Evolutionary conservation across 1,284 basidiomycete species (phyloP).

Genomic region (Irpex lacteus): DNA sequence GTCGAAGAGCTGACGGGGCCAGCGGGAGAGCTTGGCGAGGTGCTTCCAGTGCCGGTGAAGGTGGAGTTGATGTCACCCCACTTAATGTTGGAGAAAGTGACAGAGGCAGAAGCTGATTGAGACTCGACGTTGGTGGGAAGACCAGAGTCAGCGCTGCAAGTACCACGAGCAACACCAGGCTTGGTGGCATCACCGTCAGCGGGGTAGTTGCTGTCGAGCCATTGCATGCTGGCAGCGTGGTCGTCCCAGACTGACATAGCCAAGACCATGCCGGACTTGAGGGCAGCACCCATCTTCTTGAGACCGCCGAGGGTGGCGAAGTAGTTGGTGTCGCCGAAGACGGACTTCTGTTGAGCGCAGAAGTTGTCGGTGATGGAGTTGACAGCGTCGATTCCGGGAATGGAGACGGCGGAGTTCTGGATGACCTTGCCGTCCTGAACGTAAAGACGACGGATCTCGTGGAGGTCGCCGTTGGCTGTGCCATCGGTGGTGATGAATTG

Average conservation of each 20-base stretch:
- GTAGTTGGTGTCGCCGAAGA: conserved; percentile 39
- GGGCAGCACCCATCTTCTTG: conserved; percentile 39
- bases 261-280: conserved; percentile 49
- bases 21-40: not conserved
- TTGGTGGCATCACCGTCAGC: conserved; percentile 25
- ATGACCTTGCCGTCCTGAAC: conserved; percentile 50
- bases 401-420: conserved; percentile 44
- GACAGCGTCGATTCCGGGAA: conserved; percentile 37
- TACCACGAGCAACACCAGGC: conserved; percentile 36
- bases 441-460: conserved; percentile 52
- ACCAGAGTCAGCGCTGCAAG: conserved; percentile 35
- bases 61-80: conserved; percentile 35
- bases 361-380: conserved; percentile 37
- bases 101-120: conserved; percentile 18
- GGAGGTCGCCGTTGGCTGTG: conserved; percentile 41
- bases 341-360: conserved; percentile 36
- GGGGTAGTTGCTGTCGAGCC: conserved; percentile 39
- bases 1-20: not conserved
- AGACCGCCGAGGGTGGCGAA: conserved; percentile 47
- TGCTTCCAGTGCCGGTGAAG: conserved; percentile 13
- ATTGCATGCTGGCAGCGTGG: conserved; percentile 37
- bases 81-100: conserved; percentile 38
- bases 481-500: conserved; percentile 50
- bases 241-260: conserved; percentile 50
- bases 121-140: conserved; percentile 31